These are phyloP conservation scores for Viridothelium virens DNA, from an alignment of 495 filamentous ascomycete genomes.

Conservation along the genomic window DNA sequence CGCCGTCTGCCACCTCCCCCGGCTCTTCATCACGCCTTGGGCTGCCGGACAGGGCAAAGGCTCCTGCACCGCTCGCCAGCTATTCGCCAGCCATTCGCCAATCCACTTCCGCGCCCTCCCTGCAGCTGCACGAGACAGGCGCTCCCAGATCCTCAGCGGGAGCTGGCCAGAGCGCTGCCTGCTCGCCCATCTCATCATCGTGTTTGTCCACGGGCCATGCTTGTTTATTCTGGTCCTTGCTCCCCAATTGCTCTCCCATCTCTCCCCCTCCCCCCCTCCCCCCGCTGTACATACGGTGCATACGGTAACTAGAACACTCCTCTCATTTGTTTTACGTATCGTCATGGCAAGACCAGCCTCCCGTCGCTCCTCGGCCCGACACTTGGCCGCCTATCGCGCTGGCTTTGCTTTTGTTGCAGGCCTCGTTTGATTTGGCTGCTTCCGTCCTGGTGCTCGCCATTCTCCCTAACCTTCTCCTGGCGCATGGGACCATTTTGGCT, in stretches of 20 bases:
- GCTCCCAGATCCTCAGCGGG: slow-evolving; percentile 35
- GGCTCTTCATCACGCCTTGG: neutral
- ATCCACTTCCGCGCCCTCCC: slow-evolving; percentile 43
- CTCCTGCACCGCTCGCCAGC: neutral
- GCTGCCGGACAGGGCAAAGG: too few species aligned
- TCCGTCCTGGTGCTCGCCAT: slow-evolving; percentile 4
- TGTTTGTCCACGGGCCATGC: slow-evolving; percentile 4
- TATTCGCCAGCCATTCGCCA: slow-evolving; percentile 1
- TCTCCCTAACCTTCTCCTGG: neutral
- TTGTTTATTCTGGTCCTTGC: slow-evolving; percentile 11
- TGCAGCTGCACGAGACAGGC: slow-evolving; percentile 46
- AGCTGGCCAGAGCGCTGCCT: slow-evolving; percentile 11
- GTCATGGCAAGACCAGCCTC: neutral
- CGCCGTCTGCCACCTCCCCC: neutral
- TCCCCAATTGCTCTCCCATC: neutral
- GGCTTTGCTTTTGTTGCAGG: neutral
- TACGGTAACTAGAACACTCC: neutral
- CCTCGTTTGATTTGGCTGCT: slow-evolving; percentile 11
- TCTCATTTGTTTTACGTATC: neutral
- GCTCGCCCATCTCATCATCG: slow-evolving; percentile 12
- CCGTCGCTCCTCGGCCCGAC: slow-evolving; percentile 7
- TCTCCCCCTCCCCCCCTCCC: neutral
- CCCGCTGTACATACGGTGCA: neutral
- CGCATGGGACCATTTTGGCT: slow-evolving; percentile 1
- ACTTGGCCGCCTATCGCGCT: neutral